Conservation (phyloP, 345 rosid species). For the Eucalyptus polybractea region DNA sequence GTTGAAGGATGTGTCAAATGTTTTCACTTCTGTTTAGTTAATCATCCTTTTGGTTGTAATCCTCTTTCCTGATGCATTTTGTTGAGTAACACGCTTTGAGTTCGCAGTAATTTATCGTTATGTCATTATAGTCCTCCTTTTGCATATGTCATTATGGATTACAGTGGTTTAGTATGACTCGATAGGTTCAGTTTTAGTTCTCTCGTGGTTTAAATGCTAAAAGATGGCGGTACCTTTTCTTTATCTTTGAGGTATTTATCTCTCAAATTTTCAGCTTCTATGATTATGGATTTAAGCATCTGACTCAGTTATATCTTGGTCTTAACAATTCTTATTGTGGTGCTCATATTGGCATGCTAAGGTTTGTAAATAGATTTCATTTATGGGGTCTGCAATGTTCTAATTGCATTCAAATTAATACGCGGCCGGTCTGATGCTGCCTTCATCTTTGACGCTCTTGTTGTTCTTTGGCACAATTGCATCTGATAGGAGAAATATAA, state of each 20-base stretch:
- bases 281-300: neutral
- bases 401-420: neutral
- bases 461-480: neutral
- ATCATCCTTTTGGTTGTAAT: neutral
- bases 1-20: neutral
- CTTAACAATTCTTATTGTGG: neutral
- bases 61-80: neutral
- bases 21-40: neutral
- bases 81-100: neutral
- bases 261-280: neutral
- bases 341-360: neutral
- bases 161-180: neutral
- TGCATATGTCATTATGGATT: neutral
- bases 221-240: neutral
- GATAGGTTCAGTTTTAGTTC: neutral
- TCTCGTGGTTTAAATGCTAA: neutral
- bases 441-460: neutral
- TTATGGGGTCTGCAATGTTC: neutral
- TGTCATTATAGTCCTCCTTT: neutral
- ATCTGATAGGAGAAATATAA: conserved; percentile 66
- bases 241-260: neutral
- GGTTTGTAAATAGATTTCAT: neutral
- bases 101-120: neutral
- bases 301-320: neutral
- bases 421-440: neutral